Base-by-base conservation (phyloP, 2,329 filamentous ascomycete species). In the Chrysosporium queenslandicum region DNA sequence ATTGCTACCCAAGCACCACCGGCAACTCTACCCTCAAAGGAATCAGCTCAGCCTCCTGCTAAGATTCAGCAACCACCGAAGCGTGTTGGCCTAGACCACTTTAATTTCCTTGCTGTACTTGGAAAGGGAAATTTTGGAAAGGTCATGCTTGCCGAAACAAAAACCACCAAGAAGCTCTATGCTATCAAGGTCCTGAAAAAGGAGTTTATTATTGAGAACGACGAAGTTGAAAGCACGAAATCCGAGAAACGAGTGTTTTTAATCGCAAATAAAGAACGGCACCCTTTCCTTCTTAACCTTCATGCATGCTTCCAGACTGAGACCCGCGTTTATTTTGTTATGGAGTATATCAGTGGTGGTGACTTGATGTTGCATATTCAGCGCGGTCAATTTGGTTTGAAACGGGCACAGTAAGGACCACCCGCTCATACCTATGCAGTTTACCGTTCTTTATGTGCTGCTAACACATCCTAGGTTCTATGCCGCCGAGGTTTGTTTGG, bases 111-210 rank as follows among this genome's bases (percentile, higher is more conserved):
- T 59, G 91, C 94, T 58, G 92, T 98, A 50, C 80, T 98, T 58
- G 92, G 92, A 66, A 98, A 98, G 72, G 92, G 92, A 74, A 98
- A 98, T 72, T 98, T 98, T 66, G 92, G 92, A 69, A 98, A 98
- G 72, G 92, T 98, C 72, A 98, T 98, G 92, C 76, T 98, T 68
- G 92, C 92, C 1, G 94, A 98, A 72, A 95, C 92, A 1, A 98
- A 98, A 76, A 83, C 82, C 52, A 83, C 86, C 8, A 87, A 90
- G 69, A 86, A 91, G 68, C 77, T 98, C 6, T 98, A 97, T 67
- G 92, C 92, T 53, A 98, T 98, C 71, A 98, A 98, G 72, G 92
- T 98, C 34, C 74, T 98, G 61, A 98, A 98, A 79, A 98, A 98
- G 74, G 92, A 98, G 69, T 98, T 98, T 68, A 98, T 98, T 66